Conservation (phyloP, 768 basidiomycete genomes). For the Boletales sp. region DNA sequence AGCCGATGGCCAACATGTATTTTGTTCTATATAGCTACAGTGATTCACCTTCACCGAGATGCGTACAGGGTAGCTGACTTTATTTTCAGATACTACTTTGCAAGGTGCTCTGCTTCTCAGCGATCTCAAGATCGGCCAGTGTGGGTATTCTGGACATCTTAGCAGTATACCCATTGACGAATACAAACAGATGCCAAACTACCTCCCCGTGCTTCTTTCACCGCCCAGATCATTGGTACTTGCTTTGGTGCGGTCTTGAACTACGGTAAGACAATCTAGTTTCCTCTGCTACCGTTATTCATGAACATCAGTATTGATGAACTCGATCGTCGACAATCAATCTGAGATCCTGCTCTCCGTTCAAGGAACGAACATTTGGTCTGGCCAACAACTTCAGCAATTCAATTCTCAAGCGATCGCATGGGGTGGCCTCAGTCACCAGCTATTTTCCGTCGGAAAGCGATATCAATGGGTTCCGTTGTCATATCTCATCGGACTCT, state of each 20-base stretch:
- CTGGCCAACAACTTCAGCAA: conserved; percentile 27
- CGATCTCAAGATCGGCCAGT: conserved; percentile 48
- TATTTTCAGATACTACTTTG: conserved; percentile 43
- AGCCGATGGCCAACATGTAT: conserved; percentile 44
- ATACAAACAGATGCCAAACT: conserved; percentile 41
- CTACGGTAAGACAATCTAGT: conserved; percentile 31
- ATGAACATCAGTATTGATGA: conserved; percentile 47
- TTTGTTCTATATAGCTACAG: conserved; percentile 45
- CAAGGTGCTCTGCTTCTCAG: conserved; percentile 51
- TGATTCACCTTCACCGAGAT: conserved; percentile 11
- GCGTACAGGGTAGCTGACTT: conserved; percentile 34
- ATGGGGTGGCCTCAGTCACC: conserved; percentile 37
- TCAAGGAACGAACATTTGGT: conserved; percentile 45
- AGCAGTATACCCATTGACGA: conserved; percentile 33
- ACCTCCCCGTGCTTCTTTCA: conserved; percentile 61
- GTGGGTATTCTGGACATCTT: conserved; percentile 2
- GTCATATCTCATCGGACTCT: conserved; percentile 31
- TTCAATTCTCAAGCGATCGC: conserved; percentile 34
- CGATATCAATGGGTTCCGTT: conserved; percentile 41
- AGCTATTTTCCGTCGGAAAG: conserved; percentile 31
- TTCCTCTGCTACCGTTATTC: neutral
- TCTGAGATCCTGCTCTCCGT: conserved; percentile 49
- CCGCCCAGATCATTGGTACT: conserved; percentile 54
- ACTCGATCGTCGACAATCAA: conserved; percentile 50
- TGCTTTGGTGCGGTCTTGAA: conserved; percentile 49